Base-by-base conservation (phyloP, 78 protist genomes). In the Ministeria vibrans region DNA sequence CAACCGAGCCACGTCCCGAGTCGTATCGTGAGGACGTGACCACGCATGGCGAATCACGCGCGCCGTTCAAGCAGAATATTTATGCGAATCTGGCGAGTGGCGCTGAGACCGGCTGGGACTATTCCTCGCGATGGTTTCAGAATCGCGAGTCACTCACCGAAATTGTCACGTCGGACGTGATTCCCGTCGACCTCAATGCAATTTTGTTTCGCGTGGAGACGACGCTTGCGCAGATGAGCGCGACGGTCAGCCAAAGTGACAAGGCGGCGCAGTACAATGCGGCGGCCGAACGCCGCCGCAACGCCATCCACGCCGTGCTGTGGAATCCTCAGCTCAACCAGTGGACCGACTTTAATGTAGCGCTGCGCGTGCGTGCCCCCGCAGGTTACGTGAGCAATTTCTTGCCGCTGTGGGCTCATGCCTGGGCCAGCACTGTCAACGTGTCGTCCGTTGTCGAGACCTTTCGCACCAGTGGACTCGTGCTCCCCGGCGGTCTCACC, bases 41-140 rank as follows among this genome's bases (percentile, higher is more conserved):
- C 20, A 42, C 53, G 0, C 69, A 32, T 13, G 73, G 30, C 4
- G 66, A 38, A 1, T 22, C 25, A 7, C 30, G 22, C 0, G 44
- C 30, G n/a, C 25, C 49, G 55, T 27, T 0, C 13, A 15, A 0
- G 13, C 49, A 64, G 30, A 34, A 38, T 2, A 46, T 77, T 2
- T 89, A 5, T 49, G 51, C 68, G 11, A 30, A 75, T 9, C 28
- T 89, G 9, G 82, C 89, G 27, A 22, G 88, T 5, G 89, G 83
- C 0, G 94, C 94, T 0, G 94, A 90, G 70, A 43, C 88, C 18
- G 94, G 94, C 1, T 89, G 85, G 88, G 92, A 89, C 61, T 90
- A 74, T 34, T 53, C 75, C 15, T 46, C 82, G 7, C 61, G 93
- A 15, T 90, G 94, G 94, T 36, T 77, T 1, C 42, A 5, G 28